Evolutionary conservation across 129 eudicot species (phyloP).

Genomic region (Solidago caesia): DNA sequence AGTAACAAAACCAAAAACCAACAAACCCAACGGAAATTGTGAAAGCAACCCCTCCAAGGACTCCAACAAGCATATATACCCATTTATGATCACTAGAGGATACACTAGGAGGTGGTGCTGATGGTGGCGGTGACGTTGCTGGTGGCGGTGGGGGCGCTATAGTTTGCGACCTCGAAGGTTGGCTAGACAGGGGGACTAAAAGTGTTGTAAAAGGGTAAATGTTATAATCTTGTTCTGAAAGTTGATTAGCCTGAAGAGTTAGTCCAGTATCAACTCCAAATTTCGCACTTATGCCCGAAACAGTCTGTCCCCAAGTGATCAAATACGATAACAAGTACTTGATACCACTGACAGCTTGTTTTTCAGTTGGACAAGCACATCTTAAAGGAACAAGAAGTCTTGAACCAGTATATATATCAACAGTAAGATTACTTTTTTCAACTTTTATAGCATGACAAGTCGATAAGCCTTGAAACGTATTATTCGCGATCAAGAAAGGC

Average conservation of each 20-base stretch:
- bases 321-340: conserved; percentile 55
- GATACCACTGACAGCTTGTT: conserved; percentile 54
- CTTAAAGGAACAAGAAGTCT: conserved; percentile 64
- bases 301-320: conserved; percentile 42
- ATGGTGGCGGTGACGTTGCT: conserved; percentile 37
- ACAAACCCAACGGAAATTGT: conserved; percentile 29
- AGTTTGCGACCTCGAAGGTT: conserved; percentile 47
- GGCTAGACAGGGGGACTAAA: conserved; percentile 55
- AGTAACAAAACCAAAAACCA: conserved; percentile 43
- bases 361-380: conserved; percentile 82
- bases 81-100: conserved; percentile 45
- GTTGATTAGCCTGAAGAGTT: conserved; percentile 59
- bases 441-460: conserved; percentile 69
- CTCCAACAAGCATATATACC: conserved; percentile 56
- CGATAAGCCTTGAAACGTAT: conserved; percentile 65
- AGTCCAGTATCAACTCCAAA: conserved; percentile 45
- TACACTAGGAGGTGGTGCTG: conserved; percentile 29
- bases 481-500: conserved; percentile 46
- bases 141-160: conserved; percentile 57
- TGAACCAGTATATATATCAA: conserved; percentile 32
- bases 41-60: conserved; percentile 53
- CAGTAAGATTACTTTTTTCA: conserved; percentile 35
- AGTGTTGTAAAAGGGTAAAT: conserved; percentile 73
- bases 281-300: conserved; percentile 39
- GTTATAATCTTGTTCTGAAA: conserved; percentile 39